Evolutionary conservation across 108 stramenopile genomes (phyloP), one percentile per base, ranked within the genome.

Genomic region (Fistulifera pelliculosa): DNA sequence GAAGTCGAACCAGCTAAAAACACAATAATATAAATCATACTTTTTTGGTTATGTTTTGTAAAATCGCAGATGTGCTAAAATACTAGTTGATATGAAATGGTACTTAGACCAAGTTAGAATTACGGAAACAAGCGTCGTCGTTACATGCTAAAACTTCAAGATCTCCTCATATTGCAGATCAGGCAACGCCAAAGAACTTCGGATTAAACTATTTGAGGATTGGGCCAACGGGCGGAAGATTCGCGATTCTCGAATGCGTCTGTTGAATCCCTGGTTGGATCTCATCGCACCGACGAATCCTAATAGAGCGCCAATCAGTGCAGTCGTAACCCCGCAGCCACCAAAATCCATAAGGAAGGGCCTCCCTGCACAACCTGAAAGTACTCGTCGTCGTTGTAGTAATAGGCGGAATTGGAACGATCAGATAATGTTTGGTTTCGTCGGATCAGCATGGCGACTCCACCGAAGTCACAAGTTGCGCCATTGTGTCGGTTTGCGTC

Each of bases 381-480:
- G 49, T 76, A 71, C 38, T 83, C 76, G 38, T 80, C 80, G 6
- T 71, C 75, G 52, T 76, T 70, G 61, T 66, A 76, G 7, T 65
- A 69, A 12, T 66, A 53, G 17, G 50, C 43, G 48, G 80, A 69
- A 40, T 74, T 72, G 8, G 31, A 35, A 6, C 31, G 31, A 57
- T 79, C 77, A 5, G 62, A 60, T 14, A 73, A 47, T 22, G 63
- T 71, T 1, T 55, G 49, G 40, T 77, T 66, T 64, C 80, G 60
- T 52, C 77, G 80, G 16, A 71, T 51, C 41, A 90, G 60, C 45
- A 61, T 56, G 15, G 78, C 83, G 54, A 77, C 62, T n/a, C 89
- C 89, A n/a, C 85, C 85, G 56, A 90, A 90, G 70, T 90, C 89
- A 60, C 89, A 90, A 8, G 89, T 90, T 11, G 73, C 81, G 42